Evolutionary conservation across 108 stramenopile genomes (phyloP), one percentile per base, ranked within the genome.

Genomic region (Pseudonitzschia delicatissima): DNA sequence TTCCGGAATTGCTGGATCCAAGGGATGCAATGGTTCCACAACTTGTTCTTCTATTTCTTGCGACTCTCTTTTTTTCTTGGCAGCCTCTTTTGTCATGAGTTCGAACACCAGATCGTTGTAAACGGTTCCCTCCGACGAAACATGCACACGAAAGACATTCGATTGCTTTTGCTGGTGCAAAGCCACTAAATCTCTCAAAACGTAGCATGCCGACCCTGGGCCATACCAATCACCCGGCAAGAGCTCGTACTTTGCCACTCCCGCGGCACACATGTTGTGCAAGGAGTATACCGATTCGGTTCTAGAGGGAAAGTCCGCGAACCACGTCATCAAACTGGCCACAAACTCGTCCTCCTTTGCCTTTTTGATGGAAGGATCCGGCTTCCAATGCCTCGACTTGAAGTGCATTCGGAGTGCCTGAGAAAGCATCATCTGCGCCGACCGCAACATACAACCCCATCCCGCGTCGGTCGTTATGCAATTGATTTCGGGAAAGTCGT

Each of bases 401-500:
- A 73, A 92, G 68, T 95, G 88, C 29, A 91, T 51, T 58, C 90
- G 57, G 25, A 96, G 66, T 0, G 86, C 85, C 49, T 96, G 88
- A 7, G 77, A 87, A 64, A 99, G 67, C 68, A 99, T 73, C 98
- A 99, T 99, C 69, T 98, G 97, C 1, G 98, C 96, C 34, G 85
- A 82, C 36, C 98, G 91, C 33, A 98, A 77, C 98, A 99, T 99
- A 74, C 98, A 99, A 13, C 98, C 98, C 97, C 97, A 99, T 23
- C 98, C 98, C 31, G 96, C 92, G 74, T 99, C 98, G 11, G 82
- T 81, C 7, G 78, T 87, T 51, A 86, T 90, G 21, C 74, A 64
- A n/a, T 67, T 53, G 63, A 96, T 85, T 52, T 75, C 69, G 3
- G 87, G 82, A 73, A 96, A 96, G 53, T 82, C 85, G 48, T 71